Evolutionary conservation across 495 filamentous ascomycete genomes (phyloP).

Genomic region (Aspergillus hancockii): DNA sequence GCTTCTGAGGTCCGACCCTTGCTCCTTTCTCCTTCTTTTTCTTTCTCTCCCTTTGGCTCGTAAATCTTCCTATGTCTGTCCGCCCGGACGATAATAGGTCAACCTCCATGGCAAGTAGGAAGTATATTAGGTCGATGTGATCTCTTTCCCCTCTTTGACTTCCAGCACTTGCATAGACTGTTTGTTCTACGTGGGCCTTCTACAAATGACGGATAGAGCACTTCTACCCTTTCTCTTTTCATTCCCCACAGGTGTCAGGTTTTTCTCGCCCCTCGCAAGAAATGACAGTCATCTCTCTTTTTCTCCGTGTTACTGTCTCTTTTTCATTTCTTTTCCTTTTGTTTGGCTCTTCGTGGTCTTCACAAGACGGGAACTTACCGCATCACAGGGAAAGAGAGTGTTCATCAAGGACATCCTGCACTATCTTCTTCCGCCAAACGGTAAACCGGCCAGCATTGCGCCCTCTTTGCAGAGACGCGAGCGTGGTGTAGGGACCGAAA

Average conservation of each 20-base stretch:
- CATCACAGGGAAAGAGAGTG: conserved; percentile 64
- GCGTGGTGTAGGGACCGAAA: conserved; percentile 60
- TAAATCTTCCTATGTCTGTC: neutral
- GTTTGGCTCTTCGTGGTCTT: neutral
- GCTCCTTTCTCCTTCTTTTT: conserved; percentile 24
- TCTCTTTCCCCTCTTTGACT: neutral
- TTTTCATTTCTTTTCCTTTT: conserved; percentile 3
- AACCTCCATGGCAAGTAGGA: neutral
- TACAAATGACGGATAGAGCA: neutral
- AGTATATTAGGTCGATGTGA: neutral
- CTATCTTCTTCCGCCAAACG: conserved; percentile 78
- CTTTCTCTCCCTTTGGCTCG: conserved; percentile 12
- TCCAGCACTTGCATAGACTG: neutral
- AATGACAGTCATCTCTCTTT: neutral
- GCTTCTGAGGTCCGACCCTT: conserved; percentile 62
- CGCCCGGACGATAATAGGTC: neutral
- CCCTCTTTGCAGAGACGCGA: conserved; percentile 67
- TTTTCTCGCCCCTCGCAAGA: neutral
- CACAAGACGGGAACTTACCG: conserved; percentile 37
- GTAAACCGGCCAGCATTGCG: conserved; percentile 66
- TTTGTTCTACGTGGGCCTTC: neutral
- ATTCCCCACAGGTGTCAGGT: neutral
- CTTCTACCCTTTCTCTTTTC: neutral
- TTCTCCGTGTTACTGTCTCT: neutral
- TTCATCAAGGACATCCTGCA: conserved; percentile 98